Base-by-base conservation (phyloP, 805 yeast genomes). In the Cyberlindnera bimundalis region DNA sequence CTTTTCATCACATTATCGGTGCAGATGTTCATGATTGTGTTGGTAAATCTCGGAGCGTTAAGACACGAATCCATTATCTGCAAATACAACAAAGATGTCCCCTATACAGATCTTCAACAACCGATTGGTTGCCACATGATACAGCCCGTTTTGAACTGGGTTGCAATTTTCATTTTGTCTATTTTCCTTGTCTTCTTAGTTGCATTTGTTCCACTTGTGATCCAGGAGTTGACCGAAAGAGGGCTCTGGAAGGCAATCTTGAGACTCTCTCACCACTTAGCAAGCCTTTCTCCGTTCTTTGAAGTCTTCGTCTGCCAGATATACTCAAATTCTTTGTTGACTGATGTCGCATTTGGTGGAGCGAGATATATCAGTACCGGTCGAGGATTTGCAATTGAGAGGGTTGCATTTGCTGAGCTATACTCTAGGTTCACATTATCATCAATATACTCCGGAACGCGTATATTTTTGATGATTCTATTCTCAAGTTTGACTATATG, bases 281-380 rank as follows among this genome's bases (percentile, higher is more conserved):
- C 77, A 24, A 89, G 96, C 0, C 62, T 90, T 44, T 84, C 97
- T 2, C 97, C 97, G 2, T 65, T 90, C 39, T 91, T 91, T 64
- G 98, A 91, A 60, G 97, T 91, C 6, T 89, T 91, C 65, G 96
- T 87, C 8, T 88, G 97, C 60, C 96, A 90, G 62, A 83, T 90
- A 8, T 91, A 91, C 60, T 85, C 97, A 4, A 77, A 78, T 52
- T 75, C 96, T 1, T 67, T 91, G 51, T 65, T 78, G 34, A 76
- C 78, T 37, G 93, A 90, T 61, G 69, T 91, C 36, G 73, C 89
- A 1, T 82, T 84, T 65, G 98, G 98, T 4, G 96, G 96, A 34
- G 98, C 98, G 1, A 74, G 79, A 40, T 91, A 91, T 58, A 84
- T 91, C 47, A 81, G 96, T 10, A 88, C 97, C 2, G 98, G 98